These are phyloP conservation scores for Talaromyces sp. DNA, from an alignment of 2,329 filamentous ascomycete genomes.

Conservation along the genomic window DNA sequence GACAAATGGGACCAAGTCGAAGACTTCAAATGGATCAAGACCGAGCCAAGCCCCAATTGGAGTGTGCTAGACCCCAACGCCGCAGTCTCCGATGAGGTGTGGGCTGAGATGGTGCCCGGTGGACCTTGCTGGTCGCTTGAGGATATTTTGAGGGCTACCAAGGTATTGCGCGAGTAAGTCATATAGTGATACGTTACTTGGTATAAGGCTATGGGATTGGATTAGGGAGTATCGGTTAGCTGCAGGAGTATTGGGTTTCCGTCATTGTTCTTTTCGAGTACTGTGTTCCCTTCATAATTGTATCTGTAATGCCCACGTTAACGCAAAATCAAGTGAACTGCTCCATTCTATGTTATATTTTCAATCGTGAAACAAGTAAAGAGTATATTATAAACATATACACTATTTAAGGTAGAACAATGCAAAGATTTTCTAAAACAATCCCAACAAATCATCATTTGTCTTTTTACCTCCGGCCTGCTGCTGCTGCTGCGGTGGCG, in stretches of 20 bases:
- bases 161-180: constrained; percentile 25
- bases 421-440: constrained; percentile 12
- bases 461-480: constrained; percentile 44
- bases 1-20: constrained; percentile 90
- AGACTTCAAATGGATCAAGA: constrained; percentile 96
- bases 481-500: constrained; percentile 25
- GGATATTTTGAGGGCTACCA: constrained; percentile 57
- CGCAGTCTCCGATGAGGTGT: constrained; percentile 60
- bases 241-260: background rate
- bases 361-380: background rate
- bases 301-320: background rate
- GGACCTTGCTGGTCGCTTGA: constrained; percentile 60
- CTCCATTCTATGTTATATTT: background rate
- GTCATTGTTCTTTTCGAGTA: background rate
- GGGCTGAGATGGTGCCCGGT: constrained; percentile 66
- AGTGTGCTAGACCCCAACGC: constrained; percentile 61
- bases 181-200: background rate
- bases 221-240: background rate
- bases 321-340: background rate
- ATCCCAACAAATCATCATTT: constrained; percentile 47
- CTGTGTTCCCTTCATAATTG: background rate
- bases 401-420: background rate
- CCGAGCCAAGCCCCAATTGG: constrained; percentile 86
- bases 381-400: constrained; percentile 14
- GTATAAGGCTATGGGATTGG: background rate